These are phyloP conservation scores for Colletotrichum noveboracense DNA, from an alignment of 2,329 filamentous ascomycete species.

Conservation along the genomic window DNA sequence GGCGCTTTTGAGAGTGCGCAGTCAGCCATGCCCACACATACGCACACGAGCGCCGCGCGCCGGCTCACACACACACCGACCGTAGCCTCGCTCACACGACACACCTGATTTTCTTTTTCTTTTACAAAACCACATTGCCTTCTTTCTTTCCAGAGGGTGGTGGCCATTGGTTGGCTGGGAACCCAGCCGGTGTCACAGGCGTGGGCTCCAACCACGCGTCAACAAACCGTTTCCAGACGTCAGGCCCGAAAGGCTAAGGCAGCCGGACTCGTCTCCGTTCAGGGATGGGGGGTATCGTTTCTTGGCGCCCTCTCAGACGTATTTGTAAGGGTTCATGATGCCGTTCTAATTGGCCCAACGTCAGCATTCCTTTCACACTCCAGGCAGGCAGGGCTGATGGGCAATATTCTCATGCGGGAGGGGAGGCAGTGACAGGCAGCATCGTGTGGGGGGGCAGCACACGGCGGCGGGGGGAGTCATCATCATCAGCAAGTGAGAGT, in stretches of 20 bases:
- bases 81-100: neutral
- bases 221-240: neutral
- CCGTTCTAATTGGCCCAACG: slow-evolving; percentile 69
- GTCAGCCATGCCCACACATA: neutral
- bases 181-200: neutral
- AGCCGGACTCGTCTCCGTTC: neutral
- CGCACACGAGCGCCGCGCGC: neutral
- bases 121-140: neutral
- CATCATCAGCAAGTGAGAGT: neutral
- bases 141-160: neutral
- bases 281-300: neutral
- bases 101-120: neutral
- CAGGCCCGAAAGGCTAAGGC: neutral
- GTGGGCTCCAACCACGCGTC: neutral
- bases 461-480: neutral
- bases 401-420: neutral
- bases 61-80: neutral
- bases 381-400: slow-evolving; percentile 11
- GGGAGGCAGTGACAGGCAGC: neutral
- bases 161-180: neutral
- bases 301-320: slow-evolving; percentile 60
- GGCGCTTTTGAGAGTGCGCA: neutral
- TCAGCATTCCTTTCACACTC: slow-evolving; percentile 20
- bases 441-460: neutral
- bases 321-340: slow-evolving; percentile 99